A percentile compares a stretch with the other conserved stretches of the same genome.
Evolutionary conservation across 768 basidiomycete species (phyloP).

Genomic region (Russula compacta): DNA sequence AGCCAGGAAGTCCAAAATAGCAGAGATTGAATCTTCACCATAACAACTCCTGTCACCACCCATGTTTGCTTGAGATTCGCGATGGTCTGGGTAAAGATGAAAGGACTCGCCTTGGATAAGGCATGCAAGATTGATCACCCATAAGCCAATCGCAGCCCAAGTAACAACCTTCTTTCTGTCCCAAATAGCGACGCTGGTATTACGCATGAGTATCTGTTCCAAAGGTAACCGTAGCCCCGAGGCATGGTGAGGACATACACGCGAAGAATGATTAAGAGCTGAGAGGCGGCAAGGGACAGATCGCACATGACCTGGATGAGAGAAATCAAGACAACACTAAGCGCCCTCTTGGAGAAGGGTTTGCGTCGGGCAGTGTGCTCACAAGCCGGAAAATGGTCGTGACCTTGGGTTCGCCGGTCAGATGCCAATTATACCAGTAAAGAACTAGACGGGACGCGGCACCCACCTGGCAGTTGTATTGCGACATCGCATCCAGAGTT

Average conservation of each 20-base stretch:
- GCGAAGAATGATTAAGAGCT: conserved; percentile 5
- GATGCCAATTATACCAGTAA: no score
- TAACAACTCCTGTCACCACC: not conserved
- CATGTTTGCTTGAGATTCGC: not conserved
- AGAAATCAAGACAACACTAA: not conserved
- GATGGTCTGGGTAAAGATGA: no score
- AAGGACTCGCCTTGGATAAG: not conserved
- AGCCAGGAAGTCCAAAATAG: not conserved
- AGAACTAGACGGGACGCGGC: no score
- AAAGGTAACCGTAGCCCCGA: not conserved
- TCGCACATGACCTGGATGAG: not conserved
- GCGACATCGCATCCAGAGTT: no score
- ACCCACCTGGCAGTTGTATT: no score
- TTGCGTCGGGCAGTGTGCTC: not conserved
- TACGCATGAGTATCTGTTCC: not conserved
- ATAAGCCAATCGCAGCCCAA: not conserved
- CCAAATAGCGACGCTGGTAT: conserved; percentile 5
- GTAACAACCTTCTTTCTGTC: not conserved
- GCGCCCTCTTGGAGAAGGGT: not conserved
- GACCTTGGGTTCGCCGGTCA: no score
- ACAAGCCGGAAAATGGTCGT: not conserved
- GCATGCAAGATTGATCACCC: not conserved
- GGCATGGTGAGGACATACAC: not conserved
- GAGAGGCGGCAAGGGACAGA: not conserved
- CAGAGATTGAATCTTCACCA: not conserved